Evolutionary conservation across 2,329 filamentous ascomycete genomes (phyloP), one percentile per base, ranked within the genome.

Genomic region (Botryotinia narcissicola): DNA sequence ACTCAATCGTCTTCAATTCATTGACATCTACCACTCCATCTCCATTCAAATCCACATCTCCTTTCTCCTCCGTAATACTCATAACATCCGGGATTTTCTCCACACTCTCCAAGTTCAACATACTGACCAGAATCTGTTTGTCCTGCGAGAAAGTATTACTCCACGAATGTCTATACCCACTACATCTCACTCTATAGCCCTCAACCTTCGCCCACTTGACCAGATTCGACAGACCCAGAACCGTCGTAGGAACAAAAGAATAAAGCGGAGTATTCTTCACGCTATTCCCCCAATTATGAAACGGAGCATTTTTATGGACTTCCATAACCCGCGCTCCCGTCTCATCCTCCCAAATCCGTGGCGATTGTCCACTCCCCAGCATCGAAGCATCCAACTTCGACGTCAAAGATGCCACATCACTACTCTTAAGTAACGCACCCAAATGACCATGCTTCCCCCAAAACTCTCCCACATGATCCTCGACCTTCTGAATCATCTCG

Each of bases 121-220:
- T 79, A 0, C 84, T 85, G 59, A 86, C 82, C 61, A 85, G 76
- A 25, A 86, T 80, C 66, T 85, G 80, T 40, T 81, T 82, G 37
- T 82, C 78, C 73, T 82, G 78, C 1, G 82, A 81, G 74, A 84
- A 85, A 32, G 84, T 81, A 10, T 81, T 78, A 8, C 81, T 79
- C 83, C 84, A 85, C 10, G 82, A 84, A 74, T 86, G 84, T 8
- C 84, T 80, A 73, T 84, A 86, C 1, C 84, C 84, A 4, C 81
- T 80, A 51, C 82, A 83, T 44, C 84, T 80, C 25, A 85, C 82
- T 8, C 83, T 79, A 74, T 83, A 80, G 2, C 80, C 77, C 40
- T 82, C 77, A 5, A 71, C 68, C 46, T 80, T 80, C 0, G 83
- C 83, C 73, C 79, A 84, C 48, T 78, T 79, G 51, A 85, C 81